phyloP scores from a whole-genome alignment of 2,329 filamentous ascomycete species.

The Aspergillus costaricaensis region DNA sequence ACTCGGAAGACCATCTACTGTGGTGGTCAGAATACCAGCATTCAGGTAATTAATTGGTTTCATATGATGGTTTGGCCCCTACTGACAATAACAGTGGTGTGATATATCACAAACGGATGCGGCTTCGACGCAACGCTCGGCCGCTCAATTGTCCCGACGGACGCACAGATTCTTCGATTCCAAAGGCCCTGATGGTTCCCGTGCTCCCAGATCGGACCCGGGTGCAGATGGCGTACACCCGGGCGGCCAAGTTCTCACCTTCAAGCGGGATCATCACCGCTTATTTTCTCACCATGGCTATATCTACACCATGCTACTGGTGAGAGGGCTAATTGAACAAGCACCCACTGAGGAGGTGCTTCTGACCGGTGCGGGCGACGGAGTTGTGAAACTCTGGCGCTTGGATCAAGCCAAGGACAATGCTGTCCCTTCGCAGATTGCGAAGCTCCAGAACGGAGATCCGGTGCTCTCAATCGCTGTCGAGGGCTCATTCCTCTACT shows the following conservation, averaged over 20 bases:
- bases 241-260: slow-evolving; percentile 72
- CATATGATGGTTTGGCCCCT: neutral
- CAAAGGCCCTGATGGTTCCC: slow-evolving; percentile 76
- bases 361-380: slow-evolving; percentile 89
- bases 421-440: slow-evolving; percentile 69
- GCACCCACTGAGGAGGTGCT: slow-evolving; percentile 71
- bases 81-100: slow-evolving; percentile 63
- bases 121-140: slow-evolving; percentile 65
- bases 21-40: slow-evolving; percentile 90
- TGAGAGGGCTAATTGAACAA: slow-evolving; percentile 70
- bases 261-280: slow-evolving; percentile 75
- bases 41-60: slow-evolving; percentile 59
- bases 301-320: slow-evolving; percentile 92
- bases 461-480: slow-evolving; percentile 76
- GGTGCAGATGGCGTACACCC: slow-evolving; percentile 52
- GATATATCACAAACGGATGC: slow-evolving; percentile 64
- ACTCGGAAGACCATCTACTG: slow-evolving; percentile 81
- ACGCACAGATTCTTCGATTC: slow-evolving; percentile 94
- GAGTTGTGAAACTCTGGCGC: slow-evolving; percentile 91
- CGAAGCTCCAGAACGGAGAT: slow-evolving; percentile 64
- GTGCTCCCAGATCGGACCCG: slow-evolving; percentile 71
- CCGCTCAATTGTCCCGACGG: slow-evolving; percentile 71
- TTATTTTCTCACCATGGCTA: slow-evolving; percentile 96
- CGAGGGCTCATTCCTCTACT: slow-evolving; percentile 90
- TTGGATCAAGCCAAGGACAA: slow-evolving; percentile 59